phyloP scores from a whole-genome alignment of 2,329 filamentous ascomycete genomes.

The Phialocephala sp. region DNA sequence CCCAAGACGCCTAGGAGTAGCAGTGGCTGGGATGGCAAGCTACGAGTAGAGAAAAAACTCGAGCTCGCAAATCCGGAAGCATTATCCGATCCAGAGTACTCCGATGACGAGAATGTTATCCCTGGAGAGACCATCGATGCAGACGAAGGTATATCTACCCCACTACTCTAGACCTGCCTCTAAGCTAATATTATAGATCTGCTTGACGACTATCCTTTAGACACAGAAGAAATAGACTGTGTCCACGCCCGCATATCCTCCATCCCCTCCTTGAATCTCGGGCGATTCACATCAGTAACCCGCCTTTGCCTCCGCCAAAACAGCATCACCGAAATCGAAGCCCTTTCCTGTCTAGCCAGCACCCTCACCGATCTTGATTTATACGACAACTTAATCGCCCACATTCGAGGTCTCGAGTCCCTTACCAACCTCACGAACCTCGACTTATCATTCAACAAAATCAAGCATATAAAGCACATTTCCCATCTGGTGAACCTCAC shows the following conservation, averaged over 20 bases:
- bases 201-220: conserved; percentile 63
- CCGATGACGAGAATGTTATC: conserved; percentile 72
- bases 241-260: conserved; percentile 86
- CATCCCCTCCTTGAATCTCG: conserved; percentile 77
- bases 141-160: conserved; percentile 69
- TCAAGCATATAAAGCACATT: conserved; percentile 95
- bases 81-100: conserved; percentile 84
- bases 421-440: conserved; percentile 78
- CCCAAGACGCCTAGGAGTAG: conserved; percentile 51
- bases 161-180: neutral
- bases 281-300: conserved; percentile 77
- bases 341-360: conserved; percentile 67
- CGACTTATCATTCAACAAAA: conserved; percentile 98
- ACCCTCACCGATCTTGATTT: conserved; percentile 86
- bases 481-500: conserved; percentile 76
- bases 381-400: conserved; percentile 93
- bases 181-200: conserved; percentile 52
- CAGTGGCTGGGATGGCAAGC: conserved; percentile 84
- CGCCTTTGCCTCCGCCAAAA: conserved; percentile 94
- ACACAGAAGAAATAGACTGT: conserved; percentile 81
- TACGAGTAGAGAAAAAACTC: conserved; percentile 73
- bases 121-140: conserved; percentile 77
- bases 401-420: conserved; percentile 82
- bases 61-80: conserved; percentile 79
- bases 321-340: conserved; percentile 78